A percentile compares a stretch with the other conserved stretches of the same genome.
These are phyloP conservation scores for Didymella arachidicola DNA, from an alignment of 2,329 filamentous ascomycete genomes.

Conservation along the genomic window DNA sequence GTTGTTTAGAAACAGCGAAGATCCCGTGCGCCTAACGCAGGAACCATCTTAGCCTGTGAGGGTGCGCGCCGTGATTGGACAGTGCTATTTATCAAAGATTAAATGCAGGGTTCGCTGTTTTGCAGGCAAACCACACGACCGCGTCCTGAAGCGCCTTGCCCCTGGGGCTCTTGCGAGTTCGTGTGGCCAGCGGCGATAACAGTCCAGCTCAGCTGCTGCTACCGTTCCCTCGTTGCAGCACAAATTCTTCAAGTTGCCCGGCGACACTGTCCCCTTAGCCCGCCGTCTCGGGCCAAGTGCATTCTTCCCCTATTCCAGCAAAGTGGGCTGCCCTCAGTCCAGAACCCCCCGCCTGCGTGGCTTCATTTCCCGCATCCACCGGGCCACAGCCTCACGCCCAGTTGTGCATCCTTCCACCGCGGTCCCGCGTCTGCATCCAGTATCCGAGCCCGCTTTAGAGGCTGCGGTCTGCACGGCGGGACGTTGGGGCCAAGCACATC, in stretches of 20 bases:
- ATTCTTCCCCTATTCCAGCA: constrained; percentile 25
- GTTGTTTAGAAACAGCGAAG: constrained; percentile 32
- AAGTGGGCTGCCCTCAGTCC: constrained; percentile 26
- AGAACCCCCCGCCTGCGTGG: constrained; percentile 30
- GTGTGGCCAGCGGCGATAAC: constrained; percentile 5
- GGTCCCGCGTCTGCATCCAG: constrained; percentile 30
- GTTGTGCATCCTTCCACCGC: constrained; percentile 34
- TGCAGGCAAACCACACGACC: constrained; percentile 26
- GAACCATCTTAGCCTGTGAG: constrained; percentile 25
- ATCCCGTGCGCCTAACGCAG: constrained; percentile 28
- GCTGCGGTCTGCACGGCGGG: constrained; percentile 20
- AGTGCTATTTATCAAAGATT: constrained; percentile 23
- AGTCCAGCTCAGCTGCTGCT: constrained; percentile 11
- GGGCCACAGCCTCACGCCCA: constrained; percentile 38
- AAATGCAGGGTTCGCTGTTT: constrained; percentile 24
- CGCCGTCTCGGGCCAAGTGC: constrained; percentile 13
- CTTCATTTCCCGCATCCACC: constrained; percentile 44
- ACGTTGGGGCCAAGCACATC: constrained; percentile 22
- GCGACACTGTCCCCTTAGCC: constrained; percentile 12
- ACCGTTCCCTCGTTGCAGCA: constrained; percentile 11
- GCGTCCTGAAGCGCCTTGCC: constrained; percentile 29
- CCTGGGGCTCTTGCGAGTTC: constrained; percentile 26
- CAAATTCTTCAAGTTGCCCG: constrained; percentile 21
- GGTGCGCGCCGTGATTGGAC: constrained; percentile 29
- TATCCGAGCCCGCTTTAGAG: constrained; percentile 11